phyloP scores from a whole-genome alignment of 306 rosid species.

The Malus domestica region DNA sequence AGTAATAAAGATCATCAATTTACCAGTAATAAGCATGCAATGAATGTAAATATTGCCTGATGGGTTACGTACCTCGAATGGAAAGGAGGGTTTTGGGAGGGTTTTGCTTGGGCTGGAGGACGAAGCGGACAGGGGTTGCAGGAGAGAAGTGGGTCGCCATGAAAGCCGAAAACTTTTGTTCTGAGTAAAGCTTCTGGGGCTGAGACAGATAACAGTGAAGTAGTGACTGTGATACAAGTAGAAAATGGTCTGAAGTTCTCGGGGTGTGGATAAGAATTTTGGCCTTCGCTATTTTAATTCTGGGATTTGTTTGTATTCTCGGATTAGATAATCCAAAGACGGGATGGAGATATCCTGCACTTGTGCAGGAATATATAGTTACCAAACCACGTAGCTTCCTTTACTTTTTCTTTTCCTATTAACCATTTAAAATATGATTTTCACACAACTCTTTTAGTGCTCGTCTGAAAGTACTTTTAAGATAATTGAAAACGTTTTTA shows the following conservation, averaged over 20 bases:
- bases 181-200: neutral
- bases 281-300: neutral
- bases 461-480: too few relatives aligned
- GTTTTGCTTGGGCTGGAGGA: conserved; percentile 36
- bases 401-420: too few relatives aligned
- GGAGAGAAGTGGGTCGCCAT: conserved; percentile 71
- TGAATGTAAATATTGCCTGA: neutral
- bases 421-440: accelerated
- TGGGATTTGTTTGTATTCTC: neutral
- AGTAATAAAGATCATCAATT: neutral
- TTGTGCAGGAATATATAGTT: neutral
- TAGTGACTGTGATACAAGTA: neutral
- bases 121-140: conserved; percentile 40
- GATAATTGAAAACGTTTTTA: too few relatives aligned
- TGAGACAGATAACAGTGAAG: neutral
- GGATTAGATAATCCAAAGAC: neutral
- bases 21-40: neutral
- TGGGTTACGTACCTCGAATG: conserved; percentile 28
- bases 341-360: neutral
- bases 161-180: conserved; percentile 8
- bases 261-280: neutral
- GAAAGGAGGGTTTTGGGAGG: conserved; percentile 33
- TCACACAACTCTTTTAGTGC: too few relatives aligned
- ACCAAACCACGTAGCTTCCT: neutral
- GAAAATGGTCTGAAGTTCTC: neutral